Evolutionary conservation across 2,329 filamentous ascomycete genomes (phyloP).

Genomic region (Pseudocercospora fuligena): DNA sequence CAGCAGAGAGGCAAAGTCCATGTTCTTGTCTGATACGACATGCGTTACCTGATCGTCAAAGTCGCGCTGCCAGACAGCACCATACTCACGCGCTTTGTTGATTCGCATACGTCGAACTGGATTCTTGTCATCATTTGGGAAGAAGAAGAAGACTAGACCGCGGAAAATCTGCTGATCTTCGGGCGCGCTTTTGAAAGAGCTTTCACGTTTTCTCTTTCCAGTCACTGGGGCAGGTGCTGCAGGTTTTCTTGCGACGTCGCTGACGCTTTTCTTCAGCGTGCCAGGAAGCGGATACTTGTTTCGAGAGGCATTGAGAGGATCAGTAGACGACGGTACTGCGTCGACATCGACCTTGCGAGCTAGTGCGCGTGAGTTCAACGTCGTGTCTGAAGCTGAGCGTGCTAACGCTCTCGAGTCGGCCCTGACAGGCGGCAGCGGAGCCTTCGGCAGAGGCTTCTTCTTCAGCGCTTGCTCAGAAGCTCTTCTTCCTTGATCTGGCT

Average conservation of each 20-base stretch:
- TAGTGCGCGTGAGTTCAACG: neutral
- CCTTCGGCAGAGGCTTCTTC: slow-evolving; percentile 13
- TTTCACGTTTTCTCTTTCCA: slow-evolving; percentile 39
- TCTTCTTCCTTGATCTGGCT: slow-evolving; percentile 28
- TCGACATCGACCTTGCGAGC: slow-evolving; percentile 1
- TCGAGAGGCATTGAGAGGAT: slow-evolving; percentile 3
- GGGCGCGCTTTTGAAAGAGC: slow-evolving; percentile 29
- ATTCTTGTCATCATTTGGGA: slow-evolving; percentile 78
- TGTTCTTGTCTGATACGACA: slow-evolving; percentile 73
- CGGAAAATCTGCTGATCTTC: slow-evolving; percentile 38
- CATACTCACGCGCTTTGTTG: slow-evolving; percentile 73
- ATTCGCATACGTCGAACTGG: slow-evolving; percentile 72
- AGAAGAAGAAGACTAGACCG: slow-evolving; percentile 60
- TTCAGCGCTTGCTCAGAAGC: slow-evolving; percentile 29
- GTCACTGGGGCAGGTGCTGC: slow-evolving; percentile 19
- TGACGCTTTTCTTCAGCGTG: slow-evolving; percentile 26
- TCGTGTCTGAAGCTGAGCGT: slow-evolving; percentile 35
- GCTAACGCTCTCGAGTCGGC: slow-evolving; percentile 21
- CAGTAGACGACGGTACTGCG: slow-evolving; percentile 18
- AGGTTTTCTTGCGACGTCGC: slow-evolving; percentile 25
- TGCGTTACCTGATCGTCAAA: slow-evolving; percentile 69
- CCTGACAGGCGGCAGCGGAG: slow-evolving; percentile 9
- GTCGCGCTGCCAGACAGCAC: slow-evolving; percentile 70
- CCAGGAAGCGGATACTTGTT: neutral
- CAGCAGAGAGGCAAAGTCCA: slow-evolving; percentile 68